Conservation (phyloP, 2,329 filamentous ascomycete species). For the Septoria petroselini region DNA sequence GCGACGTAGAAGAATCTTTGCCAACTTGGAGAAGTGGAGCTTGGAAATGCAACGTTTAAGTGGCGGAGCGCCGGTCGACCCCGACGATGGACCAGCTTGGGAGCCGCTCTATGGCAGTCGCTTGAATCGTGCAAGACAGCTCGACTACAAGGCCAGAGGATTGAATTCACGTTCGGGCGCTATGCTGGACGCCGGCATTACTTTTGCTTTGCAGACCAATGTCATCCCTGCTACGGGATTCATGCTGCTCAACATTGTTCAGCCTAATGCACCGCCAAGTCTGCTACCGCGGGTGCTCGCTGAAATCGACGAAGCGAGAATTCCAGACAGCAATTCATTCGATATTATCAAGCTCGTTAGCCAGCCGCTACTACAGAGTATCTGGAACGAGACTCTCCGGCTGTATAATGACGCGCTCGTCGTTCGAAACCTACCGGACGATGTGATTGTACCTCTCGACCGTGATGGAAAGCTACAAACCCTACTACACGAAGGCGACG, state of each 20-base stretch:
- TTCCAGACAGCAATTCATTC: conserved; percentile 29
- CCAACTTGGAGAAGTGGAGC: conserved; percentile 31
- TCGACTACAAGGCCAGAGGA: conserved; percentile 27
- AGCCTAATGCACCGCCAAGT: conserved; percentile 28
- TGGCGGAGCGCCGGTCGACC: conserved; percentile 30
- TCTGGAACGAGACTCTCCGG: conserved; percentile 37
- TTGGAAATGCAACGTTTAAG: conserved; percentile 27
- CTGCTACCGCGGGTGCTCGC: conserved; percentile 30
- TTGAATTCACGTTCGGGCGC: conserved; percentile 27
- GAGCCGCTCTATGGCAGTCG: conserved; percentile 35
- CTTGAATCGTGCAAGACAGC: conserved; percentile 33
- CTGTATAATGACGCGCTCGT: conserved; percentile 37
- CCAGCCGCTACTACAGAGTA: conserved; percentile 37
- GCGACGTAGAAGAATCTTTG: conserved; percentile 27
- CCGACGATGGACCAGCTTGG: conserved; percentile 29
- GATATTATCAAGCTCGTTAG: conserved; percentile 31
- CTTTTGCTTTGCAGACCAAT: conserved; percentile 36
- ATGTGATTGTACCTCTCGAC: conserved; percentile 32
- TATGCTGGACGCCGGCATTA: conserved; percentile 34
- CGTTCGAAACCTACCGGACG: conserved; percentile 32
- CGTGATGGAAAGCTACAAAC: conserved; percentile 29
- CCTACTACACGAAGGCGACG: conserved; percentile 29
- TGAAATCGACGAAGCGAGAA: conserved; percentile 29
- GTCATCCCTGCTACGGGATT: conserved; percentile 36
- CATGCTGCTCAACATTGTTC: conserved; percentile 37